Evolutionary conservation across 768 basidiomycete species (phyloP).

Genomic region (Mycena chlorophos): DNA sequence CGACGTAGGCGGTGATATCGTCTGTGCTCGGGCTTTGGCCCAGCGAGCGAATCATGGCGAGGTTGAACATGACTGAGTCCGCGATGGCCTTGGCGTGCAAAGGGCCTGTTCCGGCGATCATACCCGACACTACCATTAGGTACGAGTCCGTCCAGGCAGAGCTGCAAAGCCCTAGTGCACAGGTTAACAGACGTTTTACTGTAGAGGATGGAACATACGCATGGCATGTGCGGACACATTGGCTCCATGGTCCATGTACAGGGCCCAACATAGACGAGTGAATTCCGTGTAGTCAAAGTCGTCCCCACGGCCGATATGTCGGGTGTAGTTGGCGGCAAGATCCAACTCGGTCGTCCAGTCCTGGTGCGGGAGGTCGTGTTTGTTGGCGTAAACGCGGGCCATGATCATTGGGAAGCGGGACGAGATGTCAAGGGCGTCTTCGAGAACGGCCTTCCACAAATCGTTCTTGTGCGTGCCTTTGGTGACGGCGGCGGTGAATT

Average conservation of each 20-base stretch:
- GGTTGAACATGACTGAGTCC: slow-evolving; percentile 8
- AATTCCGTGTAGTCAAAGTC: slow-evolving; percentile 3
- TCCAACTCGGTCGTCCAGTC: neutral
- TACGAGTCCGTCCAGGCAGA: neutral
- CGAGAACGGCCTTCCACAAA: slow-evolving; percentile 3
- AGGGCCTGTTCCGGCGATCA: neutral
- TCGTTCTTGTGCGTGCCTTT: neutral
- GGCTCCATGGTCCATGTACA: slow-evolving; percentile 5
- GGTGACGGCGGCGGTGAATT: neutral
- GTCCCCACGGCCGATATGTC: neutral
- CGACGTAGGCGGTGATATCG: neutral
- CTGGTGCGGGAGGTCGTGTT: neutral
- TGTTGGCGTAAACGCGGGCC: neutral
- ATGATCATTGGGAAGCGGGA: slow-evolving; percentile 1
- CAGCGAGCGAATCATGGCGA: neutral
- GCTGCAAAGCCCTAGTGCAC: neutral
- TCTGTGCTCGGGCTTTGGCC: neutral
- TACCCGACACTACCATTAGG: neutral
- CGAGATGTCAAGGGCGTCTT: slow-evolving; percentile 4
- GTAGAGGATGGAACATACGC: neutral
- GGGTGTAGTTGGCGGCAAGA: slow-evolving; percentile 5
- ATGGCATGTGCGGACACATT: neutral
- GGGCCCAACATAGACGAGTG: slow-evolving; percentile 1
- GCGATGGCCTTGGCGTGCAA: slow-evolving; percentile 3
- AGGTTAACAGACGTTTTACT: neutral